Evolutionary conservation across 1,284 basidiomycete genomes (phyloP), one percentile per base, ranked within the genome.

Genomic region (Rhodotorula sp.): DNA sequence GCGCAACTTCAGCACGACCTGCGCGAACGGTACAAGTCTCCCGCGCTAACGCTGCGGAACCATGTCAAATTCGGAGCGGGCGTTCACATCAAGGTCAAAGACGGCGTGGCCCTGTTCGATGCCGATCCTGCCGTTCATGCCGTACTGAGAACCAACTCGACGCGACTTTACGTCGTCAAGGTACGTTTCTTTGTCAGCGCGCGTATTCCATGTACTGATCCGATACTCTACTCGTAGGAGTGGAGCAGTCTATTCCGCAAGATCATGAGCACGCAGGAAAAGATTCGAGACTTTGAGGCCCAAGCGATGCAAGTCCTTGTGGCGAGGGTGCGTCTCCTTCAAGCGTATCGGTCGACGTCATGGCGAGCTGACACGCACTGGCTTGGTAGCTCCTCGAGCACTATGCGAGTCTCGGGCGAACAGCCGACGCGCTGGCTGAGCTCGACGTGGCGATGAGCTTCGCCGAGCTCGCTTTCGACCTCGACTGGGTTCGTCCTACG

Each of bases 381-480:
- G 30, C 12, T 4, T 10, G 2, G 6, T 55, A 74, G 72, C 60
- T 69, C 7, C 61, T 75, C 45, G 68, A 69, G 17, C 65, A 66
- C 15, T 75, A 74, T 60, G 51, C 82, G 8, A 81, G 83, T 30
- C 81, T 95, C 24, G 86, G 90, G 58, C 83, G 84, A 22, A 97
- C 95, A 78, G 88, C 92, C 4, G 85, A 87, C 24, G 84, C 94
- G 51, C 82, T 95, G 22, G 93, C 95, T 77, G 94, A 99, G 80
- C 81, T 98, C 10, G 96, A 99, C 79, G 88, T 97, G 12, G 85
- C 88, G 0, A 80, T 92, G 3, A 87, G 88, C 0, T 96, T 96
- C 77, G 90, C 95, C 2, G 87, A 86, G 68, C 85, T 94, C 12
- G 95, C 95, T 0, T 80, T 83, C 2, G 92, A 97, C 74, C 85